These are phyloP conservation scores for Thermothielavioides terrestris DNA, from an alignment of 495 filamentous ascomycete genomes.

Conservation along the genomic window DNA sequence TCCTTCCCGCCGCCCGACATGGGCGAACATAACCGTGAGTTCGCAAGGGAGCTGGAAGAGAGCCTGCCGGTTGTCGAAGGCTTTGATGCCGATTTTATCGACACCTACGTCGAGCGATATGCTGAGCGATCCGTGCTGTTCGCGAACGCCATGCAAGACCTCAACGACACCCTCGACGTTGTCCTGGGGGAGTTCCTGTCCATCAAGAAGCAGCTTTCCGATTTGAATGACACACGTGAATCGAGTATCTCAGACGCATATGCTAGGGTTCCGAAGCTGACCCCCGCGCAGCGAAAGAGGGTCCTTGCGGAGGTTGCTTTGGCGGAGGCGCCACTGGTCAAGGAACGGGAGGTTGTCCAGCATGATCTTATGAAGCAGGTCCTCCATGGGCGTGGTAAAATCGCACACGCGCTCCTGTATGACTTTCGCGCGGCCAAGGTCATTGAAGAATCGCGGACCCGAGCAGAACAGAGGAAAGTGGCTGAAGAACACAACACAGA, in stretches of 20 bases:
- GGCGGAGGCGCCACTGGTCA: neutral
- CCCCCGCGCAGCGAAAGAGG: neutral
- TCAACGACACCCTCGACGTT: neutral
- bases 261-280: neutral
- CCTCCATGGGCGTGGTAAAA: neutral
- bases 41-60: neutral
- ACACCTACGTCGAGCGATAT: neutral
- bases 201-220: neutral
- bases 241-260: neutral
- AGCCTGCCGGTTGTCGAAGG: neutral
- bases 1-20: conserved; percentile 7
- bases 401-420: neutral
- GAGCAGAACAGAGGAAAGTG: neutral
- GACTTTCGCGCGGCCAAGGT: neutral
- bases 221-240: neutral
- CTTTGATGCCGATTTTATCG: neutral
- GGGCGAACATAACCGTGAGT: neutral
- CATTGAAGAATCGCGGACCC: neutral
- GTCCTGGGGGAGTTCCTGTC: neutral
- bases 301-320: neutral
- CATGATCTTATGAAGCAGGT: neutral
- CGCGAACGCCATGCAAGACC: neutral
- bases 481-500: neutral
- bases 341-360: neutral
- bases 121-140: neutral